Percentiles rank a stretch among this genome's conserved stretches.
Evolutionary conservation across 805 yeast genomes (phyloP).

Genomic region (Saturnispora halmiae): DNA sequence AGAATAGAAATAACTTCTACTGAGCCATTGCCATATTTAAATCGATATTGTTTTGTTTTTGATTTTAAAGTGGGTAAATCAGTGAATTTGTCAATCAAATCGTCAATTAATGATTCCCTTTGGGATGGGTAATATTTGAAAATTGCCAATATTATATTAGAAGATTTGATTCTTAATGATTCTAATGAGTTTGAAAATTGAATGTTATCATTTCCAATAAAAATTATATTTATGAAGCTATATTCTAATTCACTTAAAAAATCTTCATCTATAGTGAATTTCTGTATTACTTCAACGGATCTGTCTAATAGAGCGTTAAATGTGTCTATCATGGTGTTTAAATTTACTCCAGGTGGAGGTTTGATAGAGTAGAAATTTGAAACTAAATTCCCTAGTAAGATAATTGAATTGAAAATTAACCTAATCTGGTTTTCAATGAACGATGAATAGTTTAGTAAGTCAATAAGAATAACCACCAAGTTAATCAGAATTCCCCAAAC

Average conservation of each 20-base stretch:
- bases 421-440: constrained; percentile 6
- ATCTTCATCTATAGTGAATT: constrained; percentile 1
- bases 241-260: constrained; percentile 38
- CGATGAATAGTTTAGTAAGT: background rate
- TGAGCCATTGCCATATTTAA: constrained; percentile 34
- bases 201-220: constrained; percentile 24
- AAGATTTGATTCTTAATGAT: constrained; percentile 22
- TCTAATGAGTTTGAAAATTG: constrained; percentile 14
- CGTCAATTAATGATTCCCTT: constrained; percentile 50
- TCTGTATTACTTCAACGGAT: background rate
- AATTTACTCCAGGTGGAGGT: background rate
- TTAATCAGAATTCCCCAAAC: constrained; percentile 1
- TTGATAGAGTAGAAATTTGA: background rate
- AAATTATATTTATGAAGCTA: constrained; percentile 34
- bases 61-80: constrained; percentile 39
- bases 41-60: constrained; percentile 34
- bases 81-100: constrained; percentile 44
- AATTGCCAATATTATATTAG: constrained; percentile 29
- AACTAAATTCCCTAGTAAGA: background rate
- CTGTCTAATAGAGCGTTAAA: background rate
- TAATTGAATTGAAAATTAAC: background rate
- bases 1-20: constrained; percentile 31
- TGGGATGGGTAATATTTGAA: constrained; percentile 41
- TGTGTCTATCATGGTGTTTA: background rate
- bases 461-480: background rate